Conservation (phyloP, 176 grass and related monocot genomes). For the Cocos nucifera region DNA sequence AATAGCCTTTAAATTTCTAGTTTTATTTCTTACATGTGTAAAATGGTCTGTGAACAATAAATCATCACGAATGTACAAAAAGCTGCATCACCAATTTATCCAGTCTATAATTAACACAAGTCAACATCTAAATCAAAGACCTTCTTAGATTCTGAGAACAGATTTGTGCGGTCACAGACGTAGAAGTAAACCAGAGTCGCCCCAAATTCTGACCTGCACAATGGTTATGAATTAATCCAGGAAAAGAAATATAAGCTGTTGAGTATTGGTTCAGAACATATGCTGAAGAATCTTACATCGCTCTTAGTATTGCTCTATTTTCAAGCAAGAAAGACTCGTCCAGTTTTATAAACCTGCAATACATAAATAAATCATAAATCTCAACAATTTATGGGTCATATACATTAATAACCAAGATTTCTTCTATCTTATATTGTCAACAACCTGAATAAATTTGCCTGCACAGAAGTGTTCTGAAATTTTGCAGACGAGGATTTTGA, state of each 20-base stretch:
- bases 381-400: conserved; percentile 6
- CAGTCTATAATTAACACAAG: not conserved
- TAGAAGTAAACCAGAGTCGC: conserved; percentile 65
- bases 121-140: conserved; percentile 11
- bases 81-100: not conserved
- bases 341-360: conserved; percentile 61
- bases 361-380: conserved; percentile 5
- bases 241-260: not conserved
- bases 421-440: conserved; percentile 8
- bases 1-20: too few species aligned
- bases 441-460: conserved; percentile 57
- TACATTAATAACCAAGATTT: not conserved
- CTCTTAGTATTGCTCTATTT: conserved; percentile 50
- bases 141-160: conserved; percentile 71
- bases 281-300: conserved; percentile 43
- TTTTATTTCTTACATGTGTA: too few species aligned
- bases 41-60: too few species aligned
- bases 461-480: conserved; percentile 27
- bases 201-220: conserved; percentile 58
- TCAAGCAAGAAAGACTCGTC: conserved; percentile 69
- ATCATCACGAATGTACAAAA: not conserved
- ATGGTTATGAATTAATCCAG: conserved; percentile 8
- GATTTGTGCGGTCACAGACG: conserved; percentile 62
- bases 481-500: conserved; percentile 43
- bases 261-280: not conserved